Evolutionary conservation across 2,329 filamentous ascomycete species (phyloP).

Genomic region (Cladophialophora immunda): DNA sequence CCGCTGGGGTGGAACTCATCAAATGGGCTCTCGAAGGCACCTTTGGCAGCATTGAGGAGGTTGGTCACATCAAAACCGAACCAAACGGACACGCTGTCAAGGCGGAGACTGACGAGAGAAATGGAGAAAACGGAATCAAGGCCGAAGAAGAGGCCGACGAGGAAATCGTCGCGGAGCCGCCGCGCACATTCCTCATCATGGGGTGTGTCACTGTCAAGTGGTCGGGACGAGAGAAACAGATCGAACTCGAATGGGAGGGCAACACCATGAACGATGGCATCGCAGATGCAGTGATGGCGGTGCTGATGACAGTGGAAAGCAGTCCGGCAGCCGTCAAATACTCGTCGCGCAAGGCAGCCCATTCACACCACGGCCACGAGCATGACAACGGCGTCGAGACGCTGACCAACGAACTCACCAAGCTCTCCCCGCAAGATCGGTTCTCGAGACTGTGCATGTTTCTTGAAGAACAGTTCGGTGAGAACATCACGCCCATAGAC

Average conservation of each 20-base stretch:
- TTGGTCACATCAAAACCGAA: constrained; percentile 42
- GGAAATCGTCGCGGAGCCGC: constrained; percentile 50
- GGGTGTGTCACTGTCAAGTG: constrained; percentile 87
- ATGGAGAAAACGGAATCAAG: constrained; percentile 50
- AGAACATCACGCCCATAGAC: constrained; percentile 81
- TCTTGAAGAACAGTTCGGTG: constrained; percentile 95
- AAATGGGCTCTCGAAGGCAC: constrained; percentile 94
- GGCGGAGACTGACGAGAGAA: constrained; percentile 40
- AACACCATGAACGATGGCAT: constrained; percentile 98
- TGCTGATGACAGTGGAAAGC: constrained; percentile 89
- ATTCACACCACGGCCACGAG: constrained; percentile 52
- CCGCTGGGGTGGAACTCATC: constrained; percentile 89
- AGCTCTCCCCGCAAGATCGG: constrained; percentile 75
- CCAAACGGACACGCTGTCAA: constrained; percentile 40
- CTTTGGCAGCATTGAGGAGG: constrained; percentile 80
- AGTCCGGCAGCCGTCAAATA: constrained; percentile 89
- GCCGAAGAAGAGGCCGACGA: constrained; percentile 52
- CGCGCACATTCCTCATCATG: constrained; percentile 74
- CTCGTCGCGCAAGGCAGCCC: constrained; percentile 66
- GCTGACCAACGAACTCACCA: constrained; percentile 74
- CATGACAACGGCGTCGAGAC: constrained; percentile 38
- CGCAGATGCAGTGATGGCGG: constrained; percentile 94
- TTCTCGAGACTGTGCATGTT: constrained; percentile 91
- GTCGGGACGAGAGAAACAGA: constrained; percentile 73
- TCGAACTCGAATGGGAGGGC: constrained; percentile 96